phyloP scores from a whole-genome alignment of 1,284 basidiomycete species.

The Ganoderma lucidum region DNA sequence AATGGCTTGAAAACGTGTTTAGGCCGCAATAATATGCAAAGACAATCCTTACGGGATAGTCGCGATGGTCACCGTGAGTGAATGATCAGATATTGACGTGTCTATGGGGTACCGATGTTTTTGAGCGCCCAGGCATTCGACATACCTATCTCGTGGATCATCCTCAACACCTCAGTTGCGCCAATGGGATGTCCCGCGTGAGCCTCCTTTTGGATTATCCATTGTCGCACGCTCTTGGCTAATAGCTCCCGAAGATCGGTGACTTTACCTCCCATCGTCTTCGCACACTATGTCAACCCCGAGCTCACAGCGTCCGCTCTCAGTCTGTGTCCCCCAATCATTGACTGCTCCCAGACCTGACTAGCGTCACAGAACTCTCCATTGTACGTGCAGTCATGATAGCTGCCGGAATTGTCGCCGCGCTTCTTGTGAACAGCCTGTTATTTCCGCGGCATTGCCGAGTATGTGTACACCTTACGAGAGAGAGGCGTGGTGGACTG shows the following conservation, averaged over 20 bases:
- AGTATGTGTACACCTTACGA: constrained; percentile 39
- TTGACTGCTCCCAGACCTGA: constrained; percentile 8
- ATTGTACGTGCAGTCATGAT: constrained; percentile 52
- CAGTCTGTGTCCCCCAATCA: constrained; percentile 37
- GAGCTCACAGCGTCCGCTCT: constrained; percentile 40
- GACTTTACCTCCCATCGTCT: constrained; percentile 54
- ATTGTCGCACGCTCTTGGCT: constrained; percentile 3
- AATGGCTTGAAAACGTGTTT: neutral
- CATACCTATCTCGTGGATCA: constrained; percentile 56
- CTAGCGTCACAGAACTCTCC: constrained; percentile 47
- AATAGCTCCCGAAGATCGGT: constrained; percentile 45
- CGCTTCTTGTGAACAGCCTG: constrained; percentile 54
- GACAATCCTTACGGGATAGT: constrained; percentile 56
- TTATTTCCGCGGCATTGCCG: constrained; percentile 58
- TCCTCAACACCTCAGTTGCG: constrained; percentile 49
- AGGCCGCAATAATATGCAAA: constrained; percentile 52
- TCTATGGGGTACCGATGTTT: neutral
- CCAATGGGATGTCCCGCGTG: constrained; percentile 57
- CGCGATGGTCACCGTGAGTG: constrained; percentile 49
- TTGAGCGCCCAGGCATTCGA: constrained; percentile 47
- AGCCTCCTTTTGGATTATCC: constrained; percentile 30
- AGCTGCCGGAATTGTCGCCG: constrained; percentile 53
- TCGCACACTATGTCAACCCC: constrained; percentile 47
- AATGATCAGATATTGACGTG: neutral
- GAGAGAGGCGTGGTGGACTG: constrained; percentile 13